A percentile compares a stretch with the other conserved stretches of the same genome.
Evolutionary conservation across 129 eudicot genomes (phyloP).

Genomic region (Artemisia annua): DNA sequence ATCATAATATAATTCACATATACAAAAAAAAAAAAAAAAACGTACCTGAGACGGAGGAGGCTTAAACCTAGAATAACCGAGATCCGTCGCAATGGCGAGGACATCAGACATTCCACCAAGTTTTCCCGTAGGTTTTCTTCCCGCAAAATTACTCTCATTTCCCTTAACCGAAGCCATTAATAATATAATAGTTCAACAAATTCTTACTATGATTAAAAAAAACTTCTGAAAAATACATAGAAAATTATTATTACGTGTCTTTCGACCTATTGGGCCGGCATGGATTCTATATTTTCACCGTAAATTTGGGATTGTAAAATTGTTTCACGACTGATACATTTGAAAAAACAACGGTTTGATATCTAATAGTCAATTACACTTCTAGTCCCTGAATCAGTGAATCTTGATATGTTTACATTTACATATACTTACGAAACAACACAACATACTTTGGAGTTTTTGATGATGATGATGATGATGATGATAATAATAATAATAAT

Average conservation of each 20-base stretch:
- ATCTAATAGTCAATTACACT: not conserved
- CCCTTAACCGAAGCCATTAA: conserved; percentile 61
- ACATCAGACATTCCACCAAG: conserved; percentile 90
- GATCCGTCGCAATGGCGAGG: conserved; percentile 84
- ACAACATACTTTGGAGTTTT: not conserved
- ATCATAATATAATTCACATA: not conserved
- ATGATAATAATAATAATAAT: too few species aligned
- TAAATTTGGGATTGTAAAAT: conserved; percentile 16
- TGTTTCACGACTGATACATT: not conserved
- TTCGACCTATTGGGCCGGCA: not conserved
- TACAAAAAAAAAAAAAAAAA: not conserved
- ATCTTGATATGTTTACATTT: not conserved
- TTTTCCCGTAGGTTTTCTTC: conserved; percentile 62
- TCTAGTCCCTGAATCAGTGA: not conserved
- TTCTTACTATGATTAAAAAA: not conserved
- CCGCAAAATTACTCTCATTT: conserved; percentile 56
- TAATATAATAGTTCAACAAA: not conserved
- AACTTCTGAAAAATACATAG: not conserved
- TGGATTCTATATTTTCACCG: not conserved
- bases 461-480: too few species aligned
- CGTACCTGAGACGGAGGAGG: conserved; percentile 72
- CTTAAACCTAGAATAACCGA: conserved; percentile 60
- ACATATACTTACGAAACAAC: not conserved
- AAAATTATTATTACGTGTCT: not conserved
- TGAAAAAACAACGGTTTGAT: not conserved